A percentile compares a stretch with the other conserved stretches of the same genome.
Conservation (phyloP, 805 yeast genomes). For the Sungouiozyma intestinalis region DNA sequence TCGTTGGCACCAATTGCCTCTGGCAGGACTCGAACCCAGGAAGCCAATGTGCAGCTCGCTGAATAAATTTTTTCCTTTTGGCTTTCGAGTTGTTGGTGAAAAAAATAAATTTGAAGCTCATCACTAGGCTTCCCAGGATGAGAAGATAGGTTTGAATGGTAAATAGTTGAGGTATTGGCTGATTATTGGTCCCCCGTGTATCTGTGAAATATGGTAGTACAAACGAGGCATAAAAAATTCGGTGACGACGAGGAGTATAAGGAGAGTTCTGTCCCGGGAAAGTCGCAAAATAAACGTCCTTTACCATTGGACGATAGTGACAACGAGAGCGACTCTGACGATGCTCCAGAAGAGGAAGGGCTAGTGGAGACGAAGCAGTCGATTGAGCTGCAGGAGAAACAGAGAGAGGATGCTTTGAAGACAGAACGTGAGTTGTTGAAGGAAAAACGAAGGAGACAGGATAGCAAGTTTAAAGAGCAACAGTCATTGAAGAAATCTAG, state of each 20-base stretch:
- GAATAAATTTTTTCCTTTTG: neutral
- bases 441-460: constrained; percentile 28
- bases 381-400: constrained; percentile 18
- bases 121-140: neutral
- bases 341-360: constrained; percentile 44
- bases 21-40: neutral
- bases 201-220: neutral
- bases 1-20: neutral
- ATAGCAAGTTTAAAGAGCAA: constrained; percentile 23
- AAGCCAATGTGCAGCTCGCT: no score
- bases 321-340: constrained; percentile 28
- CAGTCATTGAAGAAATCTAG: constrained; percentile 23
- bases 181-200: no score
- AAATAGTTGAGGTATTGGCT: no score
- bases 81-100: neutral
- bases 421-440: constrained; percentile 20
- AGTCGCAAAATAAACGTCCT: neutral
- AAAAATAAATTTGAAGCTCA: neutral
- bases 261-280: constrained; percentile 6
- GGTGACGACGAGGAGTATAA: constrained; percentile 3
- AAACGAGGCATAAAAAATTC: neutral
- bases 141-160: no score
- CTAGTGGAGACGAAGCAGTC: constrained; percentile 19
- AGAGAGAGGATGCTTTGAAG: constrained; percentile 19
- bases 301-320: constrained; percentile 6